These are phyloP conservation scores for Solanum hybrid DNA, from an alignment of 305 asterid species.

Conservation along the genomic window DNA sequence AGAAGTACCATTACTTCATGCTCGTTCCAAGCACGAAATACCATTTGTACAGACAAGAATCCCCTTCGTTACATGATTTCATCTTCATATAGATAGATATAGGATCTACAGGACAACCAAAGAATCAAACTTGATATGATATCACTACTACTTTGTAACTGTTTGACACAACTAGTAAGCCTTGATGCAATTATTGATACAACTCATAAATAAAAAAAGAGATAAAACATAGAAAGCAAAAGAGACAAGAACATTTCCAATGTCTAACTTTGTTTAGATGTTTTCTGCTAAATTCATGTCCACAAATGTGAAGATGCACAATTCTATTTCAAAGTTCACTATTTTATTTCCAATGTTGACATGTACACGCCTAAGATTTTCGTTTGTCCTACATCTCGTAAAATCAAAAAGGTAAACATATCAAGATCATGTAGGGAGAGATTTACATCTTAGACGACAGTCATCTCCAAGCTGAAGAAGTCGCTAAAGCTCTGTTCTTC, in stretches of 20 bases:
- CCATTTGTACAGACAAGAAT: background rate
- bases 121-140: background rate
- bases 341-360: background rate
- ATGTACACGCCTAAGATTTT: background rate
- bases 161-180: background rate
- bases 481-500: constrained; percentile 60
- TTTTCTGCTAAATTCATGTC: background rate
- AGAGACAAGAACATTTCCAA: background rate
- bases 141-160: background rate
- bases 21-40: background rate
- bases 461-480: constrained; percentile 78
- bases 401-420: background rate
- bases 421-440: background rate
- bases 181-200: background rate
- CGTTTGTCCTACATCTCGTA: background rate
- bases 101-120: background rate
- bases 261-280: background rate
- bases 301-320: background rate
- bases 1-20: background rate
- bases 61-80: background rate
- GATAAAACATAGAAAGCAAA: background rate
- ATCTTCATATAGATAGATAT: background rate
- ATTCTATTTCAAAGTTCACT: background rate
- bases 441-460: background rate
- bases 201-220: background rate